Evolutionary conservation across 768 basidiomycete species (phyloP).

Genomic region (Chlorophyllum brunneum): DNA sequence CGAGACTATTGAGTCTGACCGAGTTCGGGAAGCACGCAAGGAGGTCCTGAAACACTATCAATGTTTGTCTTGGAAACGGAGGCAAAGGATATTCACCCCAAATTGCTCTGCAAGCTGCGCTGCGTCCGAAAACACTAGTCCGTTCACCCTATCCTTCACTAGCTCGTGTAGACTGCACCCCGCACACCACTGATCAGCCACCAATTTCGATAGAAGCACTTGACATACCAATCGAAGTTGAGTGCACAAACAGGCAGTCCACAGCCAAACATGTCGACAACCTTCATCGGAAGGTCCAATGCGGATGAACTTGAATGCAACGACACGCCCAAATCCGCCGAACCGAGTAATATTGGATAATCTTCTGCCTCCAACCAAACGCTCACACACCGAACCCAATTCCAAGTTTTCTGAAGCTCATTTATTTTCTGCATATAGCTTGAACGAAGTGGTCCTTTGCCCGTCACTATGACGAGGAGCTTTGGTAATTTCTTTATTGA

Average conservation of each 20-base stretch:
- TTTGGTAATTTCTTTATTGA: slow-evolving; percentile 51
- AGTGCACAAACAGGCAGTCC: slow-evolving; percentile 91
- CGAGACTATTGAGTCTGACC: slow-evolving; percentile 44
- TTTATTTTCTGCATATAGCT: slow-evolving; percentile 70
- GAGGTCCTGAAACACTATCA: slow-evolving; percentile 37
- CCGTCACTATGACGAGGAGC: slow-evolving; percentile 82
- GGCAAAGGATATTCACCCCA: slow-evolving; percentile 41
- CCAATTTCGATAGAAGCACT: not conserved
- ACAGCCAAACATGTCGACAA: slow-evolving; percentile 99
- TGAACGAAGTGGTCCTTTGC: slow-evolving; percentile 77
- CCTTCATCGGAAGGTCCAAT: slow-evolving; percentile 96
- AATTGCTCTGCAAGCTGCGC: slow-evolving; percentile 69
- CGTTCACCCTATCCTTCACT: slow-evolving; percentile 81
- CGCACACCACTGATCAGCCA: slow-evolving; percentile 5
- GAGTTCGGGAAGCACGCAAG: slow-evolving; percentile 60
- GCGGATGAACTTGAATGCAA: slow-evolving; percentile 89
- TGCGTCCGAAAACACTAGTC: slow-evolving; percentile 69
- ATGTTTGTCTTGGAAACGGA: not conserved
- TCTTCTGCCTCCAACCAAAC: slow-evolving; percentile 88
- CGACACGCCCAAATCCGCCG: slow-evolving; percentile 88
- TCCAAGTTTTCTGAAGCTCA: slow-evolving; percentile 65
- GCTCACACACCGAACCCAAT: slow-evolving; percentile 73
- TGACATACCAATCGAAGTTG: slow-evolving; percentile 75
- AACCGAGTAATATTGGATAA: slow-evolving; percentile 85
- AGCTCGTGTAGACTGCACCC: slow-evolving; percentile 75